Percentiles rank a stretch among this genome's conserved stretches.
These are phyloP conservation scores for Neurospora sp. DNA, from an alignment of 495 filamentous ascomycete genomes.

Conservation along the genomic window DNA sequence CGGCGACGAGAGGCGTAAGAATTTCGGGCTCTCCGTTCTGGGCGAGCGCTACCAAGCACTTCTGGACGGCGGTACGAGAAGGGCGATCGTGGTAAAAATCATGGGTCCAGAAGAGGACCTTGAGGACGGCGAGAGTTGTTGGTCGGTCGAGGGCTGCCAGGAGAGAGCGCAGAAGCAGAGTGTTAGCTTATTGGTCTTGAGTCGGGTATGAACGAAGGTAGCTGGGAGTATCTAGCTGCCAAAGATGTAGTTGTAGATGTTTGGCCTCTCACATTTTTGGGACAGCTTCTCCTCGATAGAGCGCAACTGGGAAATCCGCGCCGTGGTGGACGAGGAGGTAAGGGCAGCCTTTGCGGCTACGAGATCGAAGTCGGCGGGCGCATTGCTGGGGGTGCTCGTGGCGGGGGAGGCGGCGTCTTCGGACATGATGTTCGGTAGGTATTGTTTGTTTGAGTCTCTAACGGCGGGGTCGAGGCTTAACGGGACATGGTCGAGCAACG, in stretches of 20 bases:
- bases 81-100: slow-evolving; percentile 75
- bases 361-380: slow-evolving; percentile 27
- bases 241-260: background rate
- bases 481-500: slow-evolving; percentile 18
- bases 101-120: slow-evolving; percentile 73
- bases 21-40: slow-evolving; percentile 40
- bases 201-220: background rate
- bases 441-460: background rate
- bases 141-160: slow-evolving; percentile 30
- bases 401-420: slow-evolving; percentile 20
- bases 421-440: slow-evolving; percentile 32
- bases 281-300: slow-evolving; percentile 37
- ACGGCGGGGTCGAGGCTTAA: background rate
- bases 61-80: slow-evolving; percentile 71
- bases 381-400: slow-evolving; percentile 9
- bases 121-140: slow-evolving; percentile 39
- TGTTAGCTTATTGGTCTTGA: background rate
- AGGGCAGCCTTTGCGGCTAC: slow-evolving; percentile 26
- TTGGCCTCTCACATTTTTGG: slow-evolving; percentile 29
- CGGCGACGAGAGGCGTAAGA: slow-evolving; percentile 50
- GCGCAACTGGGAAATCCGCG: slow-evolving; percentile 33
- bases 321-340: slow-evolving; percentile 39
- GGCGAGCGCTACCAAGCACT: slow-evolving; percentile 60
- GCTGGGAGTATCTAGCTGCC: background rate
- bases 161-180: background rate